Base-by-base conservation (phyloP, 305 asterid species). In the Petunia hybrid region DNA sequence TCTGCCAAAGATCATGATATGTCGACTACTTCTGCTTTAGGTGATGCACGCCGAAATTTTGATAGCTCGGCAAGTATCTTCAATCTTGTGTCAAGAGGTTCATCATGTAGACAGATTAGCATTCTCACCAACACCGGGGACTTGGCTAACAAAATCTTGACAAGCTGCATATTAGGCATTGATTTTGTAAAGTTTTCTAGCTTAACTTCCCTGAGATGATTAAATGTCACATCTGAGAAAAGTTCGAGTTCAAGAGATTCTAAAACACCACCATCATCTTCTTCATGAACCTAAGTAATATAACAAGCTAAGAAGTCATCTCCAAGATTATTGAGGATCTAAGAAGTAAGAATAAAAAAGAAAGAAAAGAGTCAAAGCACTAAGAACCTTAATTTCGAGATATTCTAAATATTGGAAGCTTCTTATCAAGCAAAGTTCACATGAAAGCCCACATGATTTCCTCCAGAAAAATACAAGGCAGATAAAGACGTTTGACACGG, bases 331-430 rank as follows among this genome's bases (percentile, higher is more conserved):
- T 16, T 43, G 5, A 69, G 76, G 5, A 42, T 56, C 31, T 13
- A 56, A 56, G 35, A 5, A 56, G 62, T 56, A 46, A 36, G 9
- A 48, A 48, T 4, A 70, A 46, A 42, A 46, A 70, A 70, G 57
- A 45, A 10, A 48, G 55, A 48, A 14, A 22, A 22, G 31, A 22
- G 31, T 22, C 31, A 22, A 22, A 22, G 31, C 31, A 22, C 64
- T 40, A 81, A 43, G 59, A 38, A 82, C 87, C 76, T 22, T 2
- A 53, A 75, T 65, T 39, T 76, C 51, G 5, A 85, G 3, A 41
- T 61, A 14, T 36, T 69, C 56, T 66, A 85, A 78, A 51, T 53
- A 80, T 45, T 84, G 81, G 55, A 83, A 80, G 66, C 85, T 85
- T 82, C 81, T 68, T 0, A 85, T 70, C 69, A 85, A 70, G 80